These are phyloP conservation scores for Penicillium diatomitis DNA, from an alignment of 495 filamentous ascomycete species.

Conservation along the genomic window DNA sequence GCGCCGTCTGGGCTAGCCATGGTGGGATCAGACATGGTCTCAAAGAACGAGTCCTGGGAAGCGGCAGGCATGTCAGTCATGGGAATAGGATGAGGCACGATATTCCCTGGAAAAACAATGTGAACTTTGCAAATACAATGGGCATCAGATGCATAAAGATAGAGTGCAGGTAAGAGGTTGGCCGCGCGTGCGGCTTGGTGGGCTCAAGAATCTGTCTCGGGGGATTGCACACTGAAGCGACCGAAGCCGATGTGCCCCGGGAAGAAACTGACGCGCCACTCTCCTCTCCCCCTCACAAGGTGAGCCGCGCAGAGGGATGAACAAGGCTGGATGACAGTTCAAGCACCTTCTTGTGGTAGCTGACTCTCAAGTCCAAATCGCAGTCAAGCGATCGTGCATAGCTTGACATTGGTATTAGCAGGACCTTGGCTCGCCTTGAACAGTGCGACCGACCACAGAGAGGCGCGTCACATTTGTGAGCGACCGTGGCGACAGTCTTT, in stretches of 20 bases:
- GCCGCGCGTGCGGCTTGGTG: conserved; percentile 1
- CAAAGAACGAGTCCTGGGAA: conserved; percentile 5
- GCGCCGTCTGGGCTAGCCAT: conserved; percentile 31
- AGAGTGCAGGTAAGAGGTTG: conserved; percentile 4
- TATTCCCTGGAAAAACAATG: neutral
- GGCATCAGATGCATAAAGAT: neutral
- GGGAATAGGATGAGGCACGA: neutral
- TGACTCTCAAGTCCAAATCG: no score
- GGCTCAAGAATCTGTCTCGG: conserved; percentile 10
- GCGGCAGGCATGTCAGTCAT: conserved; percentile 12
- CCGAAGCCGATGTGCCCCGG: conserved; percentile 17
- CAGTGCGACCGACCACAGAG: conserved; percentile 10
- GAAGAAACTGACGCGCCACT: neutral
- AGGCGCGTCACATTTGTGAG: conserved; percentile 25
- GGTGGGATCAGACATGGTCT: conserved; percentile 34
- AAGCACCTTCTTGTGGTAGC: no score
- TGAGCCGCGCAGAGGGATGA: no score
- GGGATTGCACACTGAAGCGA: neutral
- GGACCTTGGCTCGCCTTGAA: neutral
- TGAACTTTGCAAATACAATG: neutral
- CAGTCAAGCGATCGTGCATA: neutral
- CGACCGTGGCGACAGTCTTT: conserved; percentile 17
- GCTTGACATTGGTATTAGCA: neutral
- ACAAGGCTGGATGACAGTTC: no score
- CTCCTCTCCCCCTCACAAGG: no score